A percentile compares a stretch with the other conserved stretches of the same genome.
These are phyloP conservation scores for Phanerochaete sordida DNA, from an alignment of 768 basidiomycete genomes.

Conservation along the genomic window DNA sequence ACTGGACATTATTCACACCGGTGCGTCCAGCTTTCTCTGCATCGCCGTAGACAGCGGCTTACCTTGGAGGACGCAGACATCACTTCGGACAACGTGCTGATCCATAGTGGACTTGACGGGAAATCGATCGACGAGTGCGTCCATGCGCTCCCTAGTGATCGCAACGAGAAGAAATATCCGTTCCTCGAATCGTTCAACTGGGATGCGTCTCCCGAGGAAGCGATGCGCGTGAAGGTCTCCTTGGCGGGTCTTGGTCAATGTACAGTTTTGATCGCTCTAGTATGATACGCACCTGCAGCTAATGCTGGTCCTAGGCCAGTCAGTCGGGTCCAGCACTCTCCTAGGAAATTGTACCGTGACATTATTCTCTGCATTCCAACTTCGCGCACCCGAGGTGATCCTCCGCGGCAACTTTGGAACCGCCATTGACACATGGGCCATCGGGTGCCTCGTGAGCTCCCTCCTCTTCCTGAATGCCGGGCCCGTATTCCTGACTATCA, in stretches of 20 bases:
- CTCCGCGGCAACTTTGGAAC: background rate
- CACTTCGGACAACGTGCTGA: constrained; percentile 25
- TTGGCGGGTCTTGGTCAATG: constrained; percentile 22
- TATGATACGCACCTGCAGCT: no score
- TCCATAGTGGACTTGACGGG: constrained; percentile 11
- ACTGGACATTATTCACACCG: constrained; percentile 20
- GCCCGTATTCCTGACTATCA: background rate
- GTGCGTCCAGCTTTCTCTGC: background rate
- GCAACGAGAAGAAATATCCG: constrained; percentile 15
- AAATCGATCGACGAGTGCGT: constrained; percentile 7
- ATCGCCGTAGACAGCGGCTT: no score
- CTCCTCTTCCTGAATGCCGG: background rate
- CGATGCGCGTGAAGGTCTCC: constrained; percentile 9
- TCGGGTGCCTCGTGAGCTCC: background rate
- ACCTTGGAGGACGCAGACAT: constrained; percentile 21
- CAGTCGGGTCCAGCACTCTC: no score
- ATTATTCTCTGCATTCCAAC: background rate
- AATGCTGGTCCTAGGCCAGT: no score
- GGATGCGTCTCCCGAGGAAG: constrained; percentile 8
- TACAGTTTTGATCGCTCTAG: background rate
- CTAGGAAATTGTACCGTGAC: constrained; percentile 10
- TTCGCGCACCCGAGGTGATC: background rate
- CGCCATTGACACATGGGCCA: background rate
- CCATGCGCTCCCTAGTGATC: background rate
- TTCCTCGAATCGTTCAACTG: constrained; percentile 12